Conservation (phyloP, 495 filamentous ascomycete species). For the Pseudevernia furfuracea region DNA sequence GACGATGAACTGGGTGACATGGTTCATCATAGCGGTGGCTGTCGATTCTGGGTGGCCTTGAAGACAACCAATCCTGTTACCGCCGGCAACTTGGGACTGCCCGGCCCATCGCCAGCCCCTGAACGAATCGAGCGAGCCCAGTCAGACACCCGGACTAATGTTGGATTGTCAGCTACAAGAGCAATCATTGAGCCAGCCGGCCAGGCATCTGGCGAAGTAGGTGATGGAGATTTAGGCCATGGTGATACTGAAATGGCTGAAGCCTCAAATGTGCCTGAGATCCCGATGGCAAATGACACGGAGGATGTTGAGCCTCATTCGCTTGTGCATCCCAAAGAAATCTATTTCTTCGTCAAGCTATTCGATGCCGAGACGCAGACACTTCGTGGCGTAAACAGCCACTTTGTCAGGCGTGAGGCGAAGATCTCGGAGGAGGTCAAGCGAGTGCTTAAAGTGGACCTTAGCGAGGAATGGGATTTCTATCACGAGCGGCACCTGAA, state of each 20-base stretch:
- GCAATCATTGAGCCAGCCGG: background rate
- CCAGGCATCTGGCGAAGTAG: constrained; percentile 2
- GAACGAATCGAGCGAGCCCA: background rate
- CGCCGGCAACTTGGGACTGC: background rate
- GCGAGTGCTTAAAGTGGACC: constrained; percentile 12
- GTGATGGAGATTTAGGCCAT: constrained; percentile 6
- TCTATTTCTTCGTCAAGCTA: constrained; percentile 45
- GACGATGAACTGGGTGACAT: constrained; percentile 17
- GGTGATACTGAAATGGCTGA: constrained; percentile 24
- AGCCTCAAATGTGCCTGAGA: constrained; percentile 11
- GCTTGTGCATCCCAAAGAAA: constrained; percentile 32
- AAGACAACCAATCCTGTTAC: background rate
- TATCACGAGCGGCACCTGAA: constrained; percentile 18
- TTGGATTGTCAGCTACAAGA: background rate
- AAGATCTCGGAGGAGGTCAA: constrained; percentile 36
- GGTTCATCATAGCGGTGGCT: constrained; percentile 13
- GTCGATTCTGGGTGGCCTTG: constrained; percentile 18
- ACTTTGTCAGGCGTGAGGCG: constrained; percentile 39
- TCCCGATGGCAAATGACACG: background rate
- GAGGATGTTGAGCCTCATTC: constrained; percentile 16
- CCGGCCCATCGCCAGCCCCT: constrained; percentile 5
- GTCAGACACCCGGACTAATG: background rate
- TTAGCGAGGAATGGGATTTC: constrained; percentile 21
- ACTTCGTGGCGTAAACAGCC: constrained; percentile 46
- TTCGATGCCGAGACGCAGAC: constrained; percentile 45